Base-by-base conservation (phyloP, 2,329 filamentous ascomycete genomes). In the Aureobasidium sp. region DNA sequence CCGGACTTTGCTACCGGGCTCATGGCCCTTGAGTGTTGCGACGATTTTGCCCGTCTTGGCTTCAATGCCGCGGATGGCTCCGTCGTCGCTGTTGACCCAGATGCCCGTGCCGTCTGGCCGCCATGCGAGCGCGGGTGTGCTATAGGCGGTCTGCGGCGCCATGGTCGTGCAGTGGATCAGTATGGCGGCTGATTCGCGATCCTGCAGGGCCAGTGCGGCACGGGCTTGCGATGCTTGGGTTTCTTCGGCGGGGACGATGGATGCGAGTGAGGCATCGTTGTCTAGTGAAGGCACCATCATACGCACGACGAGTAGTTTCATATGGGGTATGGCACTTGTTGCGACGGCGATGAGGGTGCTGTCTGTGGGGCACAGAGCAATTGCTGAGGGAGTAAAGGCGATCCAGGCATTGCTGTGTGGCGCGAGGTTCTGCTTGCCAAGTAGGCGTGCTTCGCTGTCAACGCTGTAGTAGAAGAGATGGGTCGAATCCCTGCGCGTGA, bases 71-170 rank as follows among this genome's bases (percentile, higher is more conserved):
- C 84, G 75, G 31, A 87, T 76, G 8, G 82, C 75, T 0, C 85
- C 85, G 69, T 87, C 85, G 67, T 87, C 85, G 3, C 83, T 82
- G 72, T 85, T 87, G 14, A 87, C 83, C 78, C 82, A 87, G 0
- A 87, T 73, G 0, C 85, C 85, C 12, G 48, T 62, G 27, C 60
- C 60, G 69, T 85, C 79, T 1, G 84, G 83, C 29, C 85, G 73
- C 85, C 85, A 87, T 6, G 78, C 79, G 7, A 87, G 74, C 57
- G 82, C 79, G 8, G 84, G 84, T 6, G 84, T 87, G 25, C 82
- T 85, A 69, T 87, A 87, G 0, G 80, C 76, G 34, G 84, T 86
- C 69, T 87, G 84, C n/a, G 84, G 82, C 22, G 85, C 81, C 67
- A 85, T 76, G 0, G 84, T 85, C 51, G 78, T 84, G 39, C 80